These are phyloP conservation scores for Zasmidium cellare DNA, from an alignment of 2,329 filamentous ascomycete species.

Conservation along the genomic window DNA sequence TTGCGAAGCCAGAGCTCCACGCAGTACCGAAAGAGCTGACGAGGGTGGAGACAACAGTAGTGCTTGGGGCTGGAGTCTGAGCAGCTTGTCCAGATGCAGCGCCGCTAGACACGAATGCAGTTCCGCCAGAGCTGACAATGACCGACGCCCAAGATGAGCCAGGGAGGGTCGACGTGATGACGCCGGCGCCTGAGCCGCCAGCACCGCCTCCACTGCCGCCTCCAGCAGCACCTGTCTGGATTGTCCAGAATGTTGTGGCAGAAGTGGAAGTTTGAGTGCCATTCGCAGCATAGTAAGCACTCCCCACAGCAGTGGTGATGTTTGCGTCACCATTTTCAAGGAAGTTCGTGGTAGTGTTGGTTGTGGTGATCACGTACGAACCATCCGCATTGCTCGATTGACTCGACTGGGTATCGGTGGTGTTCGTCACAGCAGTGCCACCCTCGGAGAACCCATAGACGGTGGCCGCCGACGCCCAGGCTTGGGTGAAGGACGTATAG, in stretches of 20 bases:
- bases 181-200: conserved; percentile 17
- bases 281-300: conserved; percentile 22
- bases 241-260: conserved; percentile 25
- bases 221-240: conserved; percentile 24
- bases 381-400: conserved; percentile 20
- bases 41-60: conserved; percentile 15
- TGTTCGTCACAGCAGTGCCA: conserved; percentile 18
- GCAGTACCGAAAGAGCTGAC: conserved; percentile 23
- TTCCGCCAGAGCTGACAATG: conserved; percentile 18
- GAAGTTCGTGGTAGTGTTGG: conserved; percentile 19
- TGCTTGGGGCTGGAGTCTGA: conserved; percentile 16
- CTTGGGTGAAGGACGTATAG: conserved; percentile 29
- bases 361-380: conserved; percentile 17
- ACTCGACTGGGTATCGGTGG: conserved; percentile 13
- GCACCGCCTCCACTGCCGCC: conserved; percentile 20
- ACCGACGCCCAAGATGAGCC: conserved; percentile 21
- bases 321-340: conserved; percentile 22
- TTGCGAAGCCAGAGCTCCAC: conserved; percentile 22
- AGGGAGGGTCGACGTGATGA: conserved; percentile 22
- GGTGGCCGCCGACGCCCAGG: conserved; percentile 32
- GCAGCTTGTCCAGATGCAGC: conserved; percentile 13
- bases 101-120: conserved; percentile 9
- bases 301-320: conserved; percentile 24
- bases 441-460: conserved; percentile 27
- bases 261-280: conserved; percentile 28